Conservation (phyloP, 139 green algal genomes). For the Micromonas commoda region DNA sequence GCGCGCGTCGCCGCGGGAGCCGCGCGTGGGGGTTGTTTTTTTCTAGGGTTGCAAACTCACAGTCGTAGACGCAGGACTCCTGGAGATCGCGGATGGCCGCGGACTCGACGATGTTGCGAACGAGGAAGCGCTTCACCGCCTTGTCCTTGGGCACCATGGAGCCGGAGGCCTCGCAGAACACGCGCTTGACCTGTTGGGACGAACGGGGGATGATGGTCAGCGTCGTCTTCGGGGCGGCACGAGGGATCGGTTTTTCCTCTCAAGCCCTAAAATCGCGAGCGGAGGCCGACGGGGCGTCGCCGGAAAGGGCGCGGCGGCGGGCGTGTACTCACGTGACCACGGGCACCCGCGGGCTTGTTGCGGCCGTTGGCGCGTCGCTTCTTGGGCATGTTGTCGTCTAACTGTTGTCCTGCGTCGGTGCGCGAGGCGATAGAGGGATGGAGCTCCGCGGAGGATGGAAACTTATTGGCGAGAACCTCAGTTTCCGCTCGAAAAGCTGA, state of each 20-base stretch:
- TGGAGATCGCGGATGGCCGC: conserved; percentile 97
- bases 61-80: conserved; percentile 71
- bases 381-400: conserved; percentile 35
- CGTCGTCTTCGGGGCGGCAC: not conserved
- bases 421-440: not conserved
- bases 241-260: not conserved
- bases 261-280: conserved; percentile 9
- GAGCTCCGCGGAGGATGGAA: too few relatives aligned
- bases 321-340: conserved; percentile 29
- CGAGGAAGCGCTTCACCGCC: conserved; percentile 98
- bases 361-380: conserved; percentile 32
- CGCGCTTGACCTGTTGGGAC: conserved; percentile 66
- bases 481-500: too few relatives aligned
- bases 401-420: too few relatives aligned
- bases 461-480: too few relatives aligned
- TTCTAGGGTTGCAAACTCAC: too few relatives aligned
- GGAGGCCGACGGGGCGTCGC: not conserved
- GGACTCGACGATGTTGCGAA: conserved; percentile 92
- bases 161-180: conserved; percentile 90
- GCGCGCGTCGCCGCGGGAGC: too few relatives aligned
- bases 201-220: not conserved
- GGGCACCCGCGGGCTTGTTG: conserved; percentile 35
- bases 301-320: not conserved
- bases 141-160: conserved; percentile 96
- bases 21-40: too few relatives aligned